Evolutionary conservation across 495 filamentous ascomycete genomes (phyloP).

Genomic region (Talaromyces borbonicus): DNA sequence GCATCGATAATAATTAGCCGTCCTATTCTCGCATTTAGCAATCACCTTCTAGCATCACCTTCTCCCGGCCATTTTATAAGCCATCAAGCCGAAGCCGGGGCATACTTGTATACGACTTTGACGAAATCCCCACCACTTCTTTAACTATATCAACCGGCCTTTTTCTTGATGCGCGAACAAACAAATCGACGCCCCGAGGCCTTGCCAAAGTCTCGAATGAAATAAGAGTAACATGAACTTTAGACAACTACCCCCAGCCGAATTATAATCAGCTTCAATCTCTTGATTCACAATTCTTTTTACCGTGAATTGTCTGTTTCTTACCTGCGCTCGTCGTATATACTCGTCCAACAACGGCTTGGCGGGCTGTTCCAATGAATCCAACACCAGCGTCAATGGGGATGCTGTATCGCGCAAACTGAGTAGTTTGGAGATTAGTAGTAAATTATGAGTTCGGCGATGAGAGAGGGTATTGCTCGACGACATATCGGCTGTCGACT

Average conservation of each 20-base stretch:
- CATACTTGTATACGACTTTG: conserved; percentile 13
- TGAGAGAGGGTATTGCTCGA: conserved; percentile 41
- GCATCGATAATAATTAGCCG: conserved; percentile 38
- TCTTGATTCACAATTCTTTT: too few relatives aligned
- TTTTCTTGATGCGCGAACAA: conserved; percentile 55
- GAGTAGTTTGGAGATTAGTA: conserved; percentile 77
- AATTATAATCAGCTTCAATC: too few relatives aligned
- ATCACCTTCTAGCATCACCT: too few relatives aligned
- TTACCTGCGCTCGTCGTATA: conserved; percentile 62
- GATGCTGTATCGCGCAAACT: conserved; percentile 68
- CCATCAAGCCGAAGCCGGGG: too few relatives aligned
- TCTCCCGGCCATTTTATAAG: too few relatives aligned
- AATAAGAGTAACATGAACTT: conserved; percentile 59
- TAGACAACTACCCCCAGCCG: conserved; percentile 30
- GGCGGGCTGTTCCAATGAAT: conserved; percentile 75
- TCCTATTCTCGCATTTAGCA: conserved; percentile 21
- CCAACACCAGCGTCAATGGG: conserved; percentile 76
- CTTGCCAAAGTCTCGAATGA: conserved; percentile 65
- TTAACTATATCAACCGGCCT: conserved; percentile 48
- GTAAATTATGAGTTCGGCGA: conserved; percentile 73
- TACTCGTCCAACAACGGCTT: conserved; percentile 63
- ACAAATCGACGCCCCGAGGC: conserved; percentile 44
- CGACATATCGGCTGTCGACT: conserved; percentile 4
- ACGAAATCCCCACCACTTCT: conserved; percentile 28
- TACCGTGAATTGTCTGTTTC: conserved; percentile 32